Conservation (phyloP, 176 grass and related monocot species). For the Musa beccarii region DNA sequence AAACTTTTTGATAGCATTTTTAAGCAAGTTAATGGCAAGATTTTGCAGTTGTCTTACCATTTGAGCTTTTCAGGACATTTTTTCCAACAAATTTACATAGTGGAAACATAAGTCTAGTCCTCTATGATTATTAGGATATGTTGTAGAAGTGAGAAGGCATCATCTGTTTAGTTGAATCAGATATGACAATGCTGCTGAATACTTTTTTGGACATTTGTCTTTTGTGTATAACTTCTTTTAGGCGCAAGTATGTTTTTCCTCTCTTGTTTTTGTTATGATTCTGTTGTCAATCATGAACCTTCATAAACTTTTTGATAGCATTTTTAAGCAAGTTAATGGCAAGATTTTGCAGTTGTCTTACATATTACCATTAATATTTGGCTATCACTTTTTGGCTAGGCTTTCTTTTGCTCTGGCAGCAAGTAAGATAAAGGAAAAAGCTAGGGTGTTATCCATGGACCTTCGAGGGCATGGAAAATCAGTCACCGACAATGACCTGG, state of each 20-base stretch:
- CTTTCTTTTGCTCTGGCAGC: conserved; percentile 93
- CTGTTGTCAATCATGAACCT: background rate
- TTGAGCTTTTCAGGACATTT: background rate
- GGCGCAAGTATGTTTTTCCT: too few species aligned
- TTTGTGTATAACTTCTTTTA: too few species aligned
- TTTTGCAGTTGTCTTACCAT: background rate
- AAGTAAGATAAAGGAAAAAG: conserved; percentile 68
- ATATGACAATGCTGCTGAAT: too few species aligned
- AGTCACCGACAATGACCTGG: conserved; percentile 60
- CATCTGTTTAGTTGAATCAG: background rate
- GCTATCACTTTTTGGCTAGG: conserved; percentile 26
- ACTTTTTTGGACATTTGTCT: too few species aligned
- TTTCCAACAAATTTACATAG: background rate
- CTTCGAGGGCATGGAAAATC: conserved; percentile 86
- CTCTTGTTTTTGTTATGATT: too few species aligned
- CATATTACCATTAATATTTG: background rate
- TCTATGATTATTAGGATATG: background rate
- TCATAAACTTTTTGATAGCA: background rate
- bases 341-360: background rate
- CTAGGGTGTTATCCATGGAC: conserved; percentile 73
- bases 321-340: background rate
- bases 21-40: background rate
- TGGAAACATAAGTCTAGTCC: background rate
- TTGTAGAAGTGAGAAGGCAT: background rate
- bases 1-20: background rate